Percentiles rank a stretch among this genome's conserved stretches.
phyloP scores from a whole-genome alignment of 1,284 basidiomycete genomes.

The Fomitopsis betulina region DNA sequence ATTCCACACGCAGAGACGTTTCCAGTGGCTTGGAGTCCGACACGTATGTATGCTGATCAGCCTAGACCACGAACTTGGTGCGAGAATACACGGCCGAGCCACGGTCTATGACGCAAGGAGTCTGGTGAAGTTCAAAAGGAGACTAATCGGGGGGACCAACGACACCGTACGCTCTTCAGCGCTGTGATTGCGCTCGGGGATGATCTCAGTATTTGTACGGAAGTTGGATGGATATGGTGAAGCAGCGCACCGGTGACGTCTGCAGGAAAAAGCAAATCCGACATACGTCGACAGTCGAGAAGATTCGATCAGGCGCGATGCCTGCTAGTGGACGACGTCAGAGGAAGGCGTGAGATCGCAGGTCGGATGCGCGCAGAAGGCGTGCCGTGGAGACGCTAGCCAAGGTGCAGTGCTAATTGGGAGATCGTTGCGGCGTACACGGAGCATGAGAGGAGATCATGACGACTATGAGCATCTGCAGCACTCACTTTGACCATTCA shows the following conservation, averaged over 20 bases:
- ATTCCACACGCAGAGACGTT: background rate
- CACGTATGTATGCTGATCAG: background rate
- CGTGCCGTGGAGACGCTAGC: background rate
- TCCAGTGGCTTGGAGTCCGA: background rate
- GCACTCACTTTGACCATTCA: too few species aligned
- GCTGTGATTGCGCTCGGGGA: background rate
- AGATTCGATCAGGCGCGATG: background rate
- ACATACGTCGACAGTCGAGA: background rate
- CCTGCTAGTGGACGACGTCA: background rate
- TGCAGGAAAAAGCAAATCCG: background rate
- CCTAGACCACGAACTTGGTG: background rate
- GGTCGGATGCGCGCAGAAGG: background rate
- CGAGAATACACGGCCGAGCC: background rate
- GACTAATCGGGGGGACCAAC: conserved; percentile 1
- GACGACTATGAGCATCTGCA: background rate
- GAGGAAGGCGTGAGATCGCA: background rate
- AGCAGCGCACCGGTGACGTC: background rate
- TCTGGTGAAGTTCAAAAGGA: background rate
- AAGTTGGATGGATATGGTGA: background rate
- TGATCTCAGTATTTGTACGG: background rate
- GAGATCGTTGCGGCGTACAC: background rate
- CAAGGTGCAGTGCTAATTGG: background rate
- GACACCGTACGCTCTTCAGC: background rate
- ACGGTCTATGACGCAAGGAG: background rate
- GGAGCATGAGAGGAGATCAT: background rate